phyloP scores from a whole-genome alignment of 2,329 filamentous ascomycete species.

The Penicillium sp. region DNA sequence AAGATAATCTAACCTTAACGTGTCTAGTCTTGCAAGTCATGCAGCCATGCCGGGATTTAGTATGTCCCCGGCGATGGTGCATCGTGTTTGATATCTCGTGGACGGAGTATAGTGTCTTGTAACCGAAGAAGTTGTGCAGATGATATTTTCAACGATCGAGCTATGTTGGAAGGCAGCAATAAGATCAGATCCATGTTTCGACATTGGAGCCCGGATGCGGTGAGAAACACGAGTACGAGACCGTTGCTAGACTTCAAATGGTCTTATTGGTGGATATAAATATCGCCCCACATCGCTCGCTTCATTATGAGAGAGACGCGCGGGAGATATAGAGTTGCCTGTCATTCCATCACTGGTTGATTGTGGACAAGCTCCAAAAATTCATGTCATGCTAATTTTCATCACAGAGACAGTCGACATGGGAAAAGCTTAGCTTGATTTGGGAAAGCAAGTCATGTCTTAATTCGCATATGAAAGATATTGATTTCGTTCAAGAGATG shows the following conservation, averaged over 20 bases:
- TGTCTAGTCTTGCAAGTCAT: constrained; percentile 23
- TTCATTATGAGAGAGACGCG: too few species aligned
- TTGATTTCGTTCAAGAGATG: background rate
- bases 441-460: background rate
- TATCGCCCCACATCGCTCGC: background rate
- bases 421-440: background rate
- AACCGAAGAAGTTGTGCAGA: too few species aligned
- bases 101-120: background rate
- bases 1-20: constrained; percentile 20
- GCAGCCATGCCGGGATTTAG: constrained; percentile 27
- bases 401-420: background rate
- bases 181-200: background rate
- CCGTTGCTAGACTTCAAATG: accelerated
- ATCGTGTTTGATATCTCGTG: background rate
- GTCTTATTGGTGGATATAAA: background rate
- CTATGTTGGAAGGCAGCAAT: background rate
- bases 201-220: background rate
- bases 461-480: background rate
- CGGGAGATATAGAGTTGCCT: background rate
- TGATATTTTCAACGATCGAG: too few species aligned
- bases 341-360: background rate
- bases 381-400: background rate
- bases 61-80: constrained; percentile 20
- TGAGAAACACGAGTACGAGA: background rate
- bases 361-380: background rate